Evolutionary conservation across 2,329 filamentous ascomycete species (phyloP), one percentile per base, ranked within the genome.

Genomic region (Fusarium odoratissimum): DNA sequence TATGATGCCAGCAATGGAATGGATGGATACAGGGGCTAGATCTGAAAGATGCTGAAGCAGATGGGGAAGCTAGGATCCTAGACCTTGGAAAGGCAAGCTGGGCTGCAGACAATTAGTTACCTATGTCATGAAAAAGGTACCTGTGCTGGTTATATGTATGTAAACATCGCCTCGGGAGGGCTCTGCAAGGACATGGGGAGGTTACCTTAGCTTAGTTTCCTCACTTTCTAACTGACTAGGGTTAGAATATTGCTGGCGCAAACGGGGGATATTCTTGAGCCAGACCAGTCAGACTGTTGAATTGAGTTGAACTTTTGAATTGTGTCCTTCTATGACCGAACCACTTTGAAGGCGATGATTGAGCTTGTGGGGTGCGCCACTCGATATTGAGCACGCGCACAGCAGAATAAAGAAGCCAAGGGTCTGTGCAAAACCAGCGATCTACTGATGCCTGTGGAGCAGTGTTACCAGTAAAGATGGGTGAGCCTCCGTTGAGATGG

Each of bases 401-500:
- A 45, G 60, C 65, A 58, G 59, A 67, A 56, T 52, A 63, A 52
- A 38, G 49, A 64, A 48, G 46, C 23, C 51, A 64, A 70, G 68
- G 71, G 75, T 71, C 70, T 76, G 74, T 76, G 75, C 72, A 55
- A 65, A 56, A 52, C 64, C 55, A 64, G 67, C 71, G 72, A 76
- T 76, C 74, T 69, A 52, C 46, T 48, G 49, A 48, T 57, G 58
- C 33, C 28, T 60, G 69, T 77, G 75, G 75, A 76, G 72, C 62
- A 74, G 68, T 59, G 71, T 58, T 67, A 65, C 67, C 70, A 72
- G 60, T 62, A 21, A 64, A 72, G 60, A 68, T 72, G 70, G 65
- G 52, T 25, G 62, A 64, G 37, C n/a, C 38, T 44, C 48, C 41
- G 37, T 40, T 45, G 52, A 56, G 55, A 30, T 58, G 60, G 51